A percentile compares a stretch with the other conserved stretches of the same genome.
Conservation (phyloP, 805 yeast genomes). For the Pichia membranifaciens region DNA sequence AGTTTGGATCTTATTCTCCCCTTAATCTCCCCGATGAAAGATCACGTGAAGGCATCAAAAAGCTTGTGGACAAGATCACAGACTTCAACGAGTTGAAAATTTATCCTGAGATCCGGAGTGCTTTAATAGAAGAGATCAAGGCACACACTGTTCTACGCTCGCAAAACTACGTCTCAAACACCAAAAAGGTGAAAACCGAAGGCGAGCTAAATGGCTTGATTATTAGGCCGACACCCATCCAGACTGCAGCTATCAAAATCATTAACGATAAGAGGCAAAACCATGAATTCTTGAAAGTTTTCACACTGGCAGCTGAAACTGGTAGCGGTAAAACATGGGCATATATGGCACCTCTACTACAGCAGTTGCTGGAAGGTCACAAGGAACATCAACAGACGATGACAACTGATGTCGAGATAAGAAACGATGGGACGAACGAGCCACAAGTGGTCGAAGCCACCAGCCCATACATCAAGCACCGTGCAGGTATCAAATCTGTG, state of each 20-base stretch:
- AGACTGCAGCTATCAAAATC: constrained; percentile 63
- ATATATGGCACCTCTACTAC: constrained; percentile 69
- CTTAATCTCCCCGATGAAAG: constrained; percentile 36
- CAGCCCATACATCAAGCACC: constrained; percentile 18
- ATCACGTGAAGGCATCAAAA: constrained; percentile 32
- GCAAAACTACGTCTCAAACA: constrained; percentile 28
- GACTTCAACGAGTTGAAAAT: constrained; percentile 64
- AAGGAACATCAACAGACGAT: constrained; percentile 15
- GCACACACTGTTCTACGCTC: constrained; percentile 37
- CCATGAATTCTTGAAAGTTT: constrained; percentile 44
- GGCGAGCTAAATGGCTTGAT: constrained; percentile 32
- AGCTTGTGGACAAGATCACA: constrained; percentile 45
- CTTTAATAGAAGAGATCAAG: constrained; percentile 50
- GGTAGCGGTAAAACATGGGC: constrained; percentile 98
- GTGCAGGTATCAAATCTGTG: constrained; percentile 56
- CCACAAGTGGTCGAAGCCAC: neutral
- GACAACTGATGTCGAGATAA: constrained; percentile 1
- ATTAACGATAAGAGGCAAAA: constrained; percentile 38
- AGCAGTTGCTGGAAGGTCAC: constrained; percentile 54
- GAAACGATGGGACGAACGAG: neutral
- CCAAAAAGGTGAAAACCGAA: constrained; percentile 29
- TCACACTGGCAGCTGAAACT: constrained; percentile 89
- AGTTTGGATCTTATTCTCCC: constrained; percentile 47
- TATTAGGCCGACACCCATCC: constrained; percentile 72
- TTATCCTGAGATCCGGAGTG: constrained; percentile 58